A percentile compares a stretch with the other conserved stretches of the same genome.
Conservation (phyloP, 495 filamentous ascomycete genomes). For the Astrocystis sublimbata region DNA sequence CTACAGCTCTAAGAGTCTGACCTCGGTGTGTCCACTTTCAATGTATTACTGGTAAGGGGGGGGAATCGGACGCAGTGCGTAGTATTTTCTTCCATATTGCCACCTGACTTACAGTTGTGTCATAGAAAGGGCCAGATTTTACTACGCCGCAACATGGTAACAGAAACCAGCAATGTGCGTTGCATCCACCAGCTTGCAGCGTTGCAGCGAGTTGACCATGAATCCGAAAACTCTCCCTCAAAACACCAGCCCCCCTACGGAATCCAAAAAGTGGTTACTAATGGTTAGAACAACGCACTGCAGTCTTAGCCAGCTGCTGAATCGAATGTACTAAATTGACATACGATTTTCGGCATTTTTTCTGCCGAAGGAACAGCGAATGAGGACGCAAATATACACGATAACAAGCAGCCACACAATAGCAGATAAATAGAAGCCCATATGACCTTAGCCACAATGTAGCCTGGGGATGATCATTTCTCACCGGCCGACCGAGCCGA, state of each 20-base stretch:
- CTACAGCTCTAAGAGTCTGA: no score
- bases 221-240: not conserved
- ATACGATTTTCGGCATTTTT: not conserved
- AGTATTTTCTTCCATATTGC: not conserved
- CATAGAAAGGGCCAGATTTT: constrained; percentile 1
- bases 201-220: constrained; percentile 2
- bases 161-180: not conserved
- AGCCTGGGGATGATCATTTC: constrained; percentile 2
- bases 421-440: not conserved
- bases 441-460: constrained; percentile 2
- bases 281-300: not conserved
- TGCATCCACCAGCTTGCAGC: constrained; percentile 7
- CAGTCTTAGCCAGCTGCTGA: constrained; percentile 5
- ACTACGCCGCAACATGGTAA: not conserved
- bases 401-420: constrained; percentile 1
- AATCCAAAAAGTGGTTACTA: constrained; percentile 12
- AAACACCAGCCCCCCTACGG: not conserved
- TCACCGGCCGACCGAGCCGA: constrained; percentile 15
- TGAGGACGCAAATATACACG: not conserved
- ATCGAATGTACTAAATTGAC: not conserved
- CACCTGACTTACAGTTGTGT: constrained; percentile 14
- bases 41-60: no score
- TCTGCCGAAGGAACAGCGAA: not conserved
- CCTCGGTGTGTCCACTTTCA: no score
- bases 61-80: no score